These are phyloP conservation scores for Crepidotus variabilis DNA, from an alignment of 768 basidiomycete genomes.

Conservation along the genomic window DNA sequence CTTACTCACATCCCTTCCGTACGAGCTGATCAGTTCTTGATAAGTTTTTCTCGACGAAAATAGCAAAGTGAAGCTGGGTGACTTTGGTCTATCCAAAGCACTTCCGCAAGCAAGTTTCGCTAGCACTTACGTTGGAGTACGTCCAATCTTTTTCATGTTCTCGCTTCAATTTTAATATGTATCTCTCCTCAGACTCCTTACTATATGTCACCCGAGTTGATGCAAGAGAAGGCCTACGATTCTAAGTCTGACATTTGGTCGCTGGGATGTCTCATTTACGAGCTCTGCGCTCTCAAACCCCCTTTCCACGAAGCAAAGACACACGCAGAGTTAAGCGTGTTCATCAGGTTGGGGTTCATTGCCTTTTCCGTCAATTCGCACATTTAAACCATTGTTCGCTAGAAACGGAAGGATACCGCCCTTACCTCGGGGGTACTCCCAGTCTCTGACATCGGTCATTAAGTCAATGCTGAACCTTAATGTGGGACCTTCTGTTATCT, in stretches of 20 bases:
- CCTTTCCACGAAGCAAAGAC: constrained; percentile 94
- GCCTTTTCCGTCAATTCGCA: neutral
- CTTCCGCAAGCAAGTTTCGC: constrained; percentile 87
- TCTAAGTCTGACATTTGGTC: constrained; percentile 99
- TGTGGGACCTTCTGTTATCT: constrained; percentile 30
- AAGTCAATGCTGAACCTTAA: constrained; percentile 86
- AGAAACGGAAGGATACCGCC: constrained; percentile 92
- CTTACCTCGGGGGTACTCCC: constrained; percentile 79
- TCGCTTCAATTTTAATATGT: neutral
- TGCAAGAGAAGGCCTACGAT: constrained; percentile 97
- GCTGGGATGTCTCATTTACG: constrained; percentile 93
- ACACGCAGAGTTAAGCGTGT: constrained; percentile 77
- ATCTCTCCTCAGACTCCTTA: constrained; percentile 78
- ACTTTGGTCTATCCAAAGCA: constrained; percentile 95
- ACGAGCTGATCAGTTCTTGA: neutral
- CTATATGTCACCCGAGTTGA: constrained; percentile 98
- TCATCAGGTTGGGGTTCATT: constrained; percentile 58
- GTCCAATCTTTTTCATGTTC: constrained; percentile 23
- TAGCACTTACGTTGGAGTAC: constrained; percentile 93
- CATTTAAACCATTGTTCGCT: neutral
- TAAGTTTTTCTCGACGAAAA: constrained; percentile 86
- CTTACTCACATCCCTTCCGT: neutral
- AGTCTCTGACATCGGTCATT: constrained; percentile 66
- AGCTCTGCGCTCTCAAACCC: constrained; percentile 90
- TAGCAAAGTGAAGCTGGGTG: constrained; percentile 90